Percentiles rank a stretch among this genome's conserved stretches.
These are phyloP conservation scores for Candida ipomoeae DNA, from an alignment of 805 yeast species.

Conservation along the genomic window DNA sequence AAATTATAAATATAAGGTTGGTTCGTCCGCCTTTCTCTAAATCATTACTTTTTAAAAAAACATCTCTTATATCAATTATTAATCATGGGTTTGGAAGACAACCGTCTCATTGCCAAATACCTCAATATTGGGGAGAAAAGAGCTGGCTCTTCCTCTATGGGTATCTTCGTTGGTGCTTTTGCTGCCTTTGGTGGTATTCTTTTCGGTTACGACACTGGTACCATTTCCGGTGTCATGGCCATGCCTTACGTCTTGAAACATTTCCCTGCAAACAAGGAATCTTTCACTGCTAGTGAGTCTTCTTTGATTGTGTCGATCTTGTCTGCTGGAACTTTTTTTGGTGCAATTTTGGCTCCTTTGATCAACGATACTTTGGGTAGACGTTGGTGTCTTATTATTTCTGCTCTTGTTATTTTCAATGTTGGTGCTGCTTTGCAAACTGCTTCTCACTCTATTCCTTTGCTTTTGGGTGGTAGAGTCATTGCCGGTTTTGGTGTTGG, in stretches of 20 bases:
- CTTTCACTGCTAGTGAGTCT: constrained; percentile 20
- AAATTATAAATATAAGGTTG: not conserved
- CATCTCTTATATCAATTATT: not conserved
- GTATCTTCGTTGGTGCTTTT: constrained; percentile 36
- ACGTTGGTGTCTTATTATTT: constrained; percentile 33
- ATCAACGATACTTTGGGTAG: constrained; percentile 37
- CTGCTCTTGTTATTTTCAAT: constrained; percentile 32
- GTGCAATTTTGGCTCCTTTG: constrained; percentile 35
- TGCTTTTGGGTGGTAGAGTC: constrained; percentile 36
- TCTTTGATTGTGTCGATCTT: constrained; percentile 29
- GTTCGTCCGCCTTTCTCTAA: not conserved
- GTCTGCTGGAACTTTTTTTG: constrained; percentile 42
- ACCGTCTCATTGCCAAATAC: constrained; percentile 26
- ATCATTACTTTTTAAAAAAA: not conserved
- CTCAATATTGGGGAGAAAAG: constrained; percentile 45
- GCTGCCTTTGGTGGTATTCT: constrained; percentile 42
- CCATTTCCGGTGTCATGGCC: constrained; percentile 40
- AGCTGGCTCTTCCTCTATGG: constrained; percentile 42
- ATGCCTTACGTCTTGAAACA: constrained; percentile 32
- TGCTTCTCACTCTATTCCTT: constrained; percentile 30
- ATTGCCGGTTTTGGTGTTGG: constrained; percentile 43
- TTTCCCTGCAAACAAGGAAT: constrained; percentile 20
- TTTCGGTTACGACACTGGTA: constrained; percentile 42
- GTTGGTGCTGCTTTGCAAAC: constrained; percentile 38
- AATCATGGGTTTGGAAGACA: constrained; percentile 39